Percentiles rank a stretch among this genome's conserved stretches.
phyloP scores from a whole-genome alignment of 805 yeast genomes.

The Ogataea thermomethanolica region DNA sequence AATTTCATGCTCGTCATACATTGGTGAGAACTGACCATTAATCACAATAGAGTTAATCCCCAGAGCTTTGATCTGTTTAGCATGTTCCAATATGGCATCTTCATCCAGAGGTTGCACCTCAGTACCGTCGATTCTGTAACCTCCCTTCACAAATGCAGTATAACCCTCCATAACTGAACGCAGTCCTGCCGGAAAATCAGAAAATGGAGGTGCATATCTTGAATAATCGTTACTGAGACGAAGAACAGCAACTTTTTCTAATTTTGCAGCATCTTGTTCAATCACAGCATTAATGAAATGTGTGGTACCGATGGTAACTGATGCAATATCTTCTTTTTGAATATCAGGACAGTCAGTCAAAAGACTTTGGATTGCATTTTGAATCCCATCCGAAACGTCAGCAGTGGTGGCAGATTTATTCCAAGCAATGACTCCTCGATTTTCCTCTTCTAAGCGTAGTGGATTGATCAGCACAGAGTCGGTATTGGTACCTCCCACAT shows the following conservation, averaged over 20 bases:
- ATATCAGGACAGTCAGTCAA: conserved; percentile 25
- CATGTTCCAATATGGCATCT: background rate
- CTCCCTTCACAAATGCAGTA: conserved; percentile 3
- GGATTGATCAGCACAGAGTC: conserved; percentile 46
- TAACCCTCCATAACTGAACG: conserved; percentile 5
- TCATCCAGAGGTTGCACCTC: conserved; percentile 8
- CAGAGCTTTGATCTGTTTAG: background rate
- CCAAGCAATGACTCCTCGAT: conserved; percentile 38
- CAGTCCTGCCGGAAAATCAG: conserved; percentile 6
- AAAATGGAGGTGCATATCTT: conserved; percentile 6
- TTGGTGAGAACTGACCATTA: conserved; percentile 2
- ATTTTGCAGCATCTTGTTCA: conserved; percentile 1
- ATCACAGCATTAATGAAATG: conserved; percentile 10
- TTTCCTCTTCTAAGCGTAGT: conserved; percentile 14
- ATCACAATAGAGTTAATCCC: conserved; percentile 4
- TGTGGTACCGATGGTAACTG: conserved; percentile 10
- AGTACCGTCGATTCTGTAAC: conserved; percentile 4
- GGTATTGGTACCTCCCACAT: conserved; percentile 52
- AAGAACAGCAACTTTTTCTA: conserved; percentile 8
- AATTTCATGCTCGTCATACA: conserved; percentile 4
- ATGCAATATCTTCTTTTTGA: conserved; percentile 1
- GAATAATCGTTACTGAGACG: conserved; percentile 1
- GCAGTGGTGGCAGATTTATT: conserved; percentile 44
- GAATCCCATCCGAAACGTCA: conserved; percentile 43
- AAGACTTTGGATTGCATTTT: conserved; percentile 33